A percentile compares a stretch with the other conserved stretches of the same genome.
phyloP scores from a whole-genome alignment of 1,139 yeast genomes.

The Pichia sp. region DNA sequence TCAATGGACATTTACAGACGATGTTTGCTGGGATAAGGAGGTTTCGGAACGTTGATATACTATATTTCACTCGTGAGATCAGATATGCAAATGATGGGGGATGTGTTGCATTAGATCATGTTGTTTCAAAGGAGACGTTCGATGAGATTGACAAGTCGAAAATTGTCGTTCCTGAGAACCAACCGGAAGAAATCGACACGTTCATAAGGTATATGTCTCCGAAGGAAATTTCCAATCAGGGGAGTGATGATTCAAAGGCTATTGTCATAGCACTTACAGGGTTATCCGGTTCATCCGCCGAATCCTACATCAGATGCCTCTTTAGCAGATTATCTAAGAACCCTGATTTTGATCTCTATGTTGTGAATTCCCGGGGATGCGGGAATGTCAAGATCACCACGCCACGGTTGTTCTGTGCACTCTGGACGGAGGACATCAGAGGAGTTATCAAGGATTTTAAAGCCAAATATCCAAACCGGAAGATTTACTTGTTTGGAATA shows the following conservation, averaged over 20 bases:
- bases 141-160: slow-evolving; percentile 37
- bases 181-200: slow-evolving; percentile 61
- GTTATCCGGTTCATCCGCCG: slow-evolving; percentile 89
- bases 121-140: slow-evolving; percentile 44
- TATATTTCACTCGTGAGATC: slow-evolving; percentile 75
- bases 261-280: slow-evolving; percentile 76
- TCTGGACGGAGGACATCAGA: slow-evolving; percentile 69
- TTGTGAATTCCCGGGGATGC: slow-evolving; percentile 82
- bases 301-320: slow-evolving; percentile 73
- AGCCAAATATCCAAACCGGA: slow-evolving; percentile 61
- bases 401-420: slow-evolving; percentile 70
- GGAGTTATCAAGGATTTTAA: slow-evolving; percentile 51
- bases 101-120: slow-evolving; percentile 73
- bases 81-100: slow-evolving; percentile 66
- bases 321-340: slow-evolving; percentile 36
- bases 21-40: slow-evolving; percentile 59
- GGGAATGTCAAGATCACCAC: slow-evolving; percentile 76
- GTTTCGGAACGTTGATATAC: slow-evolving; percentile 50
- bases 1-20: slow-evolving; percentile 78
- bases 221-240: slow-evolving; percentile 39
- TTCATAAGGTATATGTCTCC: slow-evolving; percentile 65
- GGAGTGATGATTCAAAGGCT: slow-evolving; percentile 45
- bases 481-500: slow-evolving; percentile 73
- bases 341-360: slow-evolving; percentile 58
- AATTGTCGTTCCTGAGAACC: slow-evolving; percentile 47